Percentiles rank a stretch among this genome's conserved stretches.
Evolutionary conservation across 2,329 filamentous ascomycete genomes (phyloP).

Genomic region (Teratosphaeriaceae sp.): DNA sequence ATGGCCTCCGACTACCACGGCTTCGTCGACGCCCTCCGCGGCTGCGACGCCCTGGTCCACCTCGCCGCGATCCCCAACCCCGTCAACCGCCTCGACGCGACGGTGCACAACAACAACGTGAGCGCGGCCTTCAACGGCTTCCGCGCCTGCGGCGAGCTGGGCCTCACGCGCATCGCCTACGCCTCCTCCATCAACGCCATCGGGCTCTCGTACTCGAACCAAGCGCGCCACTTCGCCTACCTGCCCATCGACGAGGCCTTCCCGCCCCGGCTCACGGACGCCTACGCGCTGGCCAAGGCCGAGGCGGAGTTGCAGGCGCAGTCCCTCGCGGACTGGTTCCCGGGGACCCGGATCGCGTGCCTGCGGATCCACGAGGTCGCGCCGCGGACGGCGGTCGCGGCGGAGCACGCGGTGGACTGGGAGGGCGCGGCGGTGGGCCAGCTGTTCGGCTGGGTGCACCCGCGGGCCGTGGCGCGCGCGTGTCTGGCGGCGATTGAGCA

Average conservation of each 20-base stretch:
- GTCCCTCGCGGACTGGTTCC: constrained; percentile 33
- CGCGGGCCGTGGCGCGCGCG: constrained; percentile 30
- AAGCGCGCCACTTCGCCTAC: constrained; percentile 30
- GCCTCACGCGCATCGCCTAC: constrained; percentile 32
- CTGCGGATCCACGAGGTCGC: constrained; percentile 34
- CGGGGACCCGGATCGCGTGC: constrained; percentile 33
- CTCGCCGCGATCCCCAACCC: constrained; percentile 34
- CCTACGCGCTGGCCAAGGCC: constrained; percentile 33
- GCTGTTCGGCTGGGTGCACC: constrained; percentile 33
- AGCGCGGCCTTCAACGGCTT: constrained; percentile 35
- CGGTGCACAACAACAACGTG: constrained; percentile 34
- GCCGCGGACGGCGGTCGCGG: constrained; percentile 22
- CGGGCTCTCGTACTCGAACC: constrained; percentile 33
- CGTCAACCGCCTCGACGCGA: constrained; percentile 25
- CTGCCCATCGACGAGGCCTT: constrained; percentile 34
- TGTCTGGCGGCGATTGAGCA: constrained; percentile 30
- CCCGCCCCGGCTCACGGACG: constrained; percentile 28
- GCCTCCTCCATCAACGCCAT: constrained; percentile 35
- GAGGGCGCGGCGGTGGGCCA: constrained; percentile 29
- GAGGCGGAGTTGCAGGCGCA: constrained; percentile 31
- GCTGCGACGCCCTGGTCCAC: constrained; percentile 34
- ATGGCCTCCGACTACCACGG: constrained; percentile 29
- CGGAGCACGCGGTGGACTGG: constrained; percentile 31
- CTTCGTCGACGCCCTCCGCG: constrained; percentile 27
- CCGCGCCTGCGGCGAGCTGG: constrained; percentile 30